Conservation (phyloP, 176 grass and related monocot species). For the Oryza australiensis region DNA sequence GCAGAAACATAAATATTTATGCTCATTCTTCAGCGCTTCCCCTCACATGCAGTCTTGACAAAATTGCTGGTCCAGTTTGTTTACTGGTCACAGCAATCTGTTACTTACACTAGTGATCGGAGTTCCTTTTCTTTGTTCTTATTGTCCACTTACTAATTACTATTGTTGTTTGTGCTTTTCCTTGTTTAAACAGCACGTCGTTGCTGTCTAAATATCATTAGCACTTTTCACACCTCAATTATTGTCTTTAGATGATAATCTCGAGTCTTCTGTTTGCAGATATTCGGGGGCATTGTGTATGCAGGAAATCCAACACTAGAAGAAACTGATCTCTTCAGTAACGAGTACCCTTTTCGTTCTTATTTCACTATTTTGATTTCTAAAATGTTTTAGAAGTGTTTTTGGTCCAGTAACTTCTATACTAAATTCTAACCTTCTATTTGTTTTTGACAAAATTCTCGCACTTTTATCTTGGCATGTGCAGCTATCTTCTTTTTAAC, state of each 20-base stretch:
- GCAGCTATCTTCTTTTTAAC: constrained; percentile 96
- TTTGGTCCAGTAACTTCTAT: constrained; percentile 17
- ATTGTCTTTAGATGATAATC: constrained; percentile 23
- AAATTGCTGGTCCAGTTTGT: constrained; percentile 17
- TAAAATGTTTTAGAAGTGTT: background rate
- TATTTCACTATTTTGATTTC: background rate
- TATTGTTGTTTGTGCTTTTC: constrained; percentile 13
- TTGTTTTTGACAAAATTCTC: constrained; percentile 4
- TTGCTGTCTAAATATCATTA: constrained; percentile 22
- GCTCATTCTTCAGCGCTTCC: background rate
- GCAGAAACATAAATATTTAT: background rate
- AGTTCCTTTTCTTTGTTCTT: constrained; percentile 21
- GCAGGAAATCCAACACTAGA: constrained; percentile 70
- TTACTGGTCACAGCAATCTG: constrained; percentile 19
- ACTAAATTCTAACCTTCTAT: background rate
- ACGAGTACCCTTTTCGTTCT: constrained; percentile 71
- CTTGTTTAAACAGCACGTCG: background rate
- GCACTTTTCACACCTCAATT: constrained; percentile 11
- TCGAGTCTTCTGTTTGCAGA: constrained; percentile 54
- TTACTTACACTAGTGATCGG: constrained; percentile 11
- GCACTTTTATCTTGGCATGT: constrained; percentile 56
- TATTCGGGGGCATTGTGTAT: constrained; percentile 93
- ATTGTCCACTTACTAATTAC: constrained; percentile 4
- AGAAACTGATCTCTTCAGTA: constrained; percentile 70
- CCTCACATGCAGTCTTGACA: background rate